Conservation (phyloP, 352 stramenopile genomes). For the Pythium vanterpoolii region DNA sequence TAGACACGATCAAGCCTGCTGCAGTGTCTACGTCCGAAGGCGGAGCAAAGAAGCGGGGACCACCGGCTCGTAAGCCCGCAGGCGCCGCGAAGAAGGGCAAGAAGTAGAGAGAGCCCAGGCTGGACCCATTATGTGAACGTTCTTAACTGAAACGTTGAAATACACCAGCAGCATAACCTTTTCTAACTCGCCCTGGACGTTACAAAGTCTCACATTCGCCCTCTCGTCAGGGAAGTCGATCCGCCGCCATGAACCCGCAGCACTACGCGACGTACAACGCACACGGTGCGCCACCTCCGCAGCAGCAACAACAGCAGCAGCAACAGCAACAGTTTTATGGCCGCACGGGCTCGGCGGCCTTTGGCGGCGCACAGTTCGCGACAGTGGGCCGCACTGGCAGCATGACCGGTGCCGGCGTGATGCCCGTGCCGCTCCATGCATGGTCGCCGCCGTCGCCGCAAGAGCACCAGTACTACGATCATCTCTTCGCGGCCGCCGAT, state of each 20-base stretch:
- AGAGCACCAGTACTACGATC: slow-evolving; percentile 89
- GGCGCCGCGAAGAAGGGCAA: slow-evolving; percentile 30
- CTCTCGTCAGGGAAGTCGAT: background rate
- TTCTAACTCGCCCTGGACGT: background rate
- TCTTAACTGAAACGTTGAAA: slow-evolving; percentile 10
- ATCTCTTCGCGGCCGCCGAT: slow-evolving; percentile 90
- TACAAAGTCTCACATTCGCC: too few relatives aligned
- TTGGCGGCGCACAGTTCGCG: slow-evolving; percentile 30
- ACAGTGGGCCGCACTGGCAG: slow-evolving; percentile 29
- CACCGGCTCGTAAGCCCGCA: slow-evolving; percentile 15
- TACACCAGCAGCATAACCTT: background rate
- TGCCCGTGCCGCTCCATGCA: slow-evolving; percentile 28
- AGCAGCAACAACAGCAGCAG: slow-evolving; percentile 29
- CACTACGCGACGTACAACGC: slow-evolving; percentile 51
- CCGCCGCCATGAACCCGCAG: slow-evolving; percentile 40
- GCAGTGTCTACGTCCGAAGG: slow-evolving; percentile 17
- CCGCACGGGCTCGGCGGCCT: slow-evolving; percentile 30
- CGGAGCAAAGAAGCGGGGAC: slow-evolving; percentile 26
- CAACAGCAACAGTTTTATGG: slow-evolving; percentile 42
- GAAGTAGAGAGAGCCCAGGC: slow-evolving; percentile 6
- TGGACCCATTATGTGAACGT: background rate
- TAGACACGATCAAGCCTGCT: slow-evolving; percentile 52
- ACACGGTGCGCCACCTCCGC: background rate
- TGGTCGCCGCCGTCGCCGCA: slow-evolving; percentile 57
- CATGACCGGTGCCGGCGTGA: slow-evolving; percentile 15